Conservation (phyloP, 2,329 filamentous ascomycete genomes). For the Tolypocladium album region DNA sequence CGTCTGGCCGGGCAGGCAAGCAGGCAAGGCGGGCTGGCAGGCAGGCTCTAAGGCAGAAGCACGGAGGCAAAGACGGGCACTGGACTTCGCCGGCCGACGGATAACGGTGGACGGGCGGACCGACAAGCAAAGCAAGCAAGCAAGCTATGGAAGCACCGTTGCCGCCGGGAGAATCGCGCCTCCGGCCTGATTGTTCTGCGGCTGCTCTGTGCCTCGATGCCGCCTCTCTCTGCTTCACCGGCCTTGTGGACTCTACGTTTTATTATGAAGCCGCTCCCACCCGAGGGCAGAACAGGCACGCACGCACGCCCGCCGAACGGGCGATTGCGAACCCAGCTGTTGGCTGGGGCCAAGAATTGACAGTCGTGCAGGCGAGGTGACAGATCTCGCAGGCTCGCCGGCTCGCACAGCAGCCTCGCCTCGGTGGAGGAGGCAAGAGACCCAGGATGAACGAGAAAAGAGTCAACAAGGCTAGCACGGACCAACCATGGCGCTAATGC, state of each 20-base stretch:
- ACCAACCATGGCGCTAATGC: neutral
- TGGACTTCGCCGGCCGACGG: neutral
- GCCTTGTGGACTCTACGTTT: neutral
- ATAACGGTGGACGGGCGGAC: neutral
- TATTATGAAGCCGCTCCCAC: neutral
- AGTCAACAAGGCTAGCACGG: constrained; percentile 10
- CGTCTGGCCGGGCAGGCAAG: neutral
- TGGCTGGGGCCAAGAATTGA: neutral
- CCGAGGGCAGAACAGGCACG: neutral
- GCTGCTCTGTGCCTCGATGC: neutral
- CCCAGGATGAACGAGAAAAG: constrained; percentile 6
- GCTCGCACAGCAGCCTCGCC: neutral
- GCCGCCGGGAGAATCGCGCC: neutral
- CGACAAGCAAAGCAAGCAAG: neutral
- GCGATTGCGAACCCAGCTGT: neutral
- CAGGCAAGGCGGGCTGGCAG: neutral
- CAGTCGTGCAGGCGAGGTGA: neutral
- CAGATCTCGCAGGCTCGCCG: neutral
- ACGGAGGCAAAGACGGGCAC: neutral
- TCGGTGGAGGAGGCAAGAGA: neutral
- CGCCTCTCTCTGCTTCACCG: neutral
- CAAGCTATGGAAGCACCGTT: neutral
- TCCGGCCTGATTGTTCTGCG: neutral
- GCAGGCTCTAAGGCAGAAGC: neutral
- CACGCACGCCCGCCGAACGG: neutral